Evolutionary conservation across 345 rosid species (phyloP).

Genomic region (Bretschneidera sinensis): DNA sequence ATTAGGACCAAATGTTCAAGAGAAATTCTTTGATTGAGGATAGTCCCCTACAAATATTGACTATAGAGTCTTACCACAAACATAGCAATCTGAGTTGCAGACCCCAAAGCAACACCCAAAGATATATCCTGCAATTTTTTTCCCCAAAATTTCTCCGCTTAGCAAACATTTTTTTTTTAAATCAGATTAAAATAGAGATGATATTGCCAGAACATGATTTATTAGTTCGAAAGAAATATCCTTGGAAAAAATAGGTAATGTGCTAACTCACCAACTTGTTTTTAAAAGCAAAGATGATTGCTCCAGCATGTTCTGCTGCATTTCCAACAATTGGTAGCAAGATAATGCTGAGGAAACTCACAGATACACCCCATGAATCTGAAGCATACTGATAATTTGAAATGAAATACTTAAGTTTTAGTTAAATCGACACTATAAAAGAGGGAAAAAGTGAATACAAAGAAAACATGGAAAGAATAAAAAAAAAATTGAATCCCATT

Average conservation of each 20-base stretch:
- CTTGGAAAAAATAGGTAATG: too few relatives aligned
- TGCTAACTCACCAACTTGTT: constrained; percentile 61
- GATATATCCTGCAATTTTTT: constrained; percentile 61
- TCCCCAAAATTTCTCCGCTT: background rate
- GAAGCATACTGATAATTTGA: constrained; percentile 90
- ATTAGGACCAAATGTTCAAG: too few relatives aligned
- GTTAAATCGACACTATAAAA: too few relatives aligned
- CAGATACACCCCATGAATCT: constrained; percentile 80
- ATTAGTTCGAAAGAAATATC: too few relatives aligned
- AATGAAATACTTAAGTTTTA: too few relatives aligned
- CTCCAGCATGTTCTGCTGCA: constrained; percentile 96
- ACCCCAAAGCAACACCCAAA: constrained; percentile 82
- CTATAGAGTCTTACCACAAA: constrained; percentile 67
- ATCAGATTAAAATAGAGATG: background rate
- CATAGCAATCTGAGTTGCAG: constrained; percentile 79
- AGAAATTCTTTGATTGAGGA: too few relatives aligned
- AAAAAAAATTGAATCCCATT: too few relatives aligned
- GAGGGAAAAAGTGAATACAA: too few relatives aligned
- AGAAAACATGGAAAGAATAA: too few relatives aligned
- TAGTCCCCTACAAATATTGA: too few relatives aligned
- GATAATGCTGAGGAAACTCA: constrained; percentile 84
- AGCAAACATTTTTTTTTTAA: background rate
- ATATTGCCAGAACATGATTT: too few relatives aligned
- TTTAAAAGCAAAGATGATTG: constrained; percentile 87
- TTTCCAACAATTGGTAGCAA: constrained; percentile 91